Base-by-base conservation (phyloP, 352 stramenopile genomes). In the Thraustochytrium striatum region DNA sequence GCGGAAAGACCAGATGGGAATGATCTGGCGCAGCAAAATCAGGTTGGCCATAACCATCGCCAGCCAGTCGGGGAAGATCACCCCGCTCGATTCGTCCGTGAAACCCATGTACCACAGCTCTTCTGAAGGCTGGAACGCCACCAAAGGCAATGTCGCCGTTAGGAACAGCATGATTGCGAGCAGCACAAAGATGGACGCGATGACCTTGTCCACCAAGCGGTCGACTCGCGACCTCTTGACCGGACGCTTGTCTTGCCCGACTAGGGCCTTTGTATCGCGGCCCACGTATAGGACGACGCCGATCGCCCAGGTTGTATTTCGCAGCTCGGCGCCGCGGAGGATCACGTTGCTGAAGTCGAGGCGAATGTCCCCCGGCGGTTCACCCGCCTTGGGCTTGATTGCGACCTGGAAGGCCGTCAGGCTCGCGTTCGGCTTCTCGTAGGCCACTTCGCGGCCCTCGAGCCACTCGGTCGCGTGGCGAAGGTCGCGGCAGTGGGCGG, bases 1-100 rank as follows among this genome's bases (percentile, higher is more conserved):
- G 97, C 1, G 99, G 94, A 78, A 96, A 98, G 21, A 99, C 87
- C 70, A 92, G 72, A 99, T 92, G 3, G 96, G 96, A 11, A 99
- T 91, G 83, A 99, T 98, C 81, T 98, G 94, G 85, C 93, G 96
- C 86, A 97, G 94, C 65, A 98, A 87, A 19, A 98, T 91, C 36
- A 98, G 83, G 83, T 96, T 98, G 72, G 88, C 83, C 72, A 92
- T 84, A 32, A 82, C 57, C 35, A 58, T 28, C 25, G 16, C 78
- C 5, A 83, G 72, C 78, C 70, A 83, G 3, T 3, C 16, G 1
- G 79, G 79, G 39, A 83, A 84, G 32, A 81, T 13, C 1, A 38
- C 21, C 21, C 30, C 57, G 5, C 8, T 11, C 8, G 7, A 21
- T 28, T 69, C 28, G 65, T 2, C 16, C 16, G 52, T 70, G 50